phyloP scores from a whole-genome alignment of 2,329 filamentous ascomycete species.

The Ophiostoma himal-ulmi region DNA sequence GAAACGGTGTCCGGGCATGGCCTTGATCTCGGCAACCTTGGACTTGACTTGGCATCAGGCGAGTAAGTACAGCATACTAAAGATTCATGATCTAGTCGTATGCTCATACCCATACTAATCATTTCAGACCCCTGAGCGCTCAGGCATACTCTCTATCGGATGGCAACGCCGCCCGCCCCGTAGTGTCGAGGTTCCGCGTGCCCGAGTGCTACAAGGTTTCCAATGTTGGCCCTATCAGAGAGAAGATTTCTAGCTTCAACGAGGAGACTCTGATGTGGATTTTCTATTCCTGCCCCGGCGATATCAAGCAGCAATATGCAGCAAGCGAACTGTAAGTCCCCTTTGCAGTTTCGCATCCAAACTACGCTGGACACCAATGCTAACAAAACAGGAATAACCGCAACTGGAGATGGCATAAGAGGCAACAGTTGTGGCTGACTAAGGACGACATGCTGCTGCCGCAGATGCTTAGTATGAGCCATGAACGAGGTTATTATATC shows the following conservation, averaged over 20 bases:
- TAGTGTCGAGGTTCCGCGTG: conserved; percentile 51
- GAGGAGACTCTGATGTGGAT: conserved; percentile 66
- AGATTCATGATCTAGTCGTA: no score
- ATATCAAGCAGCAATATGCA: conserved; percentile 58
- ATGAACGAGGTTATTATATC: conserved; percentile 61
- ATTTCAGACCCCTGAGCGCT: conserved; percentile 42
- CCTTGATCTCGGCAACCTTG: conserved; percentile 52
- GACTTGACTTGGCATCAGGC: conserved; percentile 51
- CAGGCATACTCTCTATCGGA: conserved; percentile 59
- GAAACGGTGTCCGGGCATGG: conserved; percentile 55
- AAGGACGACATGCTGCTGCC: conserved; percentile 63
- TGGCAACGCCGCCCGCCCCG: conserved; percentile 52
- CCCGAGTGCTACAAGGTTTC: conserved; percentile 63
- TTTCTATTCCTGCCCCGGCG: conserved; percentile 60
- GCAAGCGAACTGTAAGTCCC: conserved; percentile 54
- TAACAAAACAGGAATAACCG: conserved; percentile 47
- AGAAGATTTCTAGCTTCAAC: conserved; percentile 61
- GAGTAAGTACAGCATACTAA: conserved; percentile 40
- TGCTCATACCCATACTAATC: background rate
- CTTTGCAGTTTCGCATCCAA: background rate
- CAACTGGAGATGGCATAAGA: conserved; percentile 66
- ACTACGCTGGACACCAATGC: background rate
- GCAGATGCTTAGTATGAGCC: conserved; percentile 50
- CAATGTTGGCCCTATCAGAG: conserved; percentile 60
- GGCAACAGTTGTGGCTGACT: conserved; percentile 59